Evolutionary conservation across 2,329 filamentous ascomycete species (phyloP).

Genomic region (Scleromitrula shiraiana): DNA sequence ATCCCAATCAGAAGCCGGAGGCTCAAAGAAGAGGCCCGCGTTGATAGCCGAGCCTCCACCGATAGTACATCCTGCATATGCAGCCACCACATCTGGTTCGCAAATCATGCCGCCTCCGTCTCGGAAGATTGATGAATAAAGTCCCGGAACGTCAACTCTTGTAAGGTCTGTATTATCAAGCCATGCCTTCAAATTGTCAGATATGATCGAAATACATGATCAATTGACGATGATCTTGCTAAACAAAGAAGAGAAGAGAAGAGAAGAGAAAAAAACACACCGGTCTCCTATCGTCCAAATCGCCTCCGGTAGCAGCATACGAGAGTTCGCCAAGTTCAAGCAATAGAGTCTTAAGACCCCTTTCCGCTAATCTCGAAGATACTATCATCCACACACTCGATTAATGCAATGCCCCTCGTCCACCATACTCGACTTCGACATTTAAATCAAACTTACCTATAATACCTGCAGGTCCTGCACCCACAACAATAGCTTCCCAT

Average conservation of each 20-base stretch:
- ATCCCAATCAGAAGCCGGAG: constrained; percentile 45
- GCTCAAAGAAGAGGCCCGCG: constrained; percentile 45
- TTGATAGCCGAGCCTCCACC: constrained; percentile 47
- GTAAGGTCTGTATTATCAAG: constrained; percentile 39
- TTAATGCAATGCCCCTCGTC: neutral
- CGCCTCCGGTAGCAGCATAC: constrained; percentile 40
- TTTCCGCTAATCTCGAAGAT: constrained; percentile 42
- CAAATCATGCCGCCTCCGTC: constrained; percentile 36
- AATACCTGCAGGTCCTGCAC: constrained; percentile 43
- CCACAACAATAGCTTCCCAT: constrained; percentile 36
- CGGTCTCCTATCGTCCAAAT: constrained; percentile 34
- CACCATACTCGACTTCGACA: too few relatives aligned
- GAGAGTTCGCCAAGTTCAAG: constrained; percentile 44
- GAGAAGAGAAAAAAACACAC: neutral
- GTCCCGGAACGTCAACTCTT: constrained; percentile 45
- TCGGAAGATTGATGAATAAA: constrained; percentile 42
- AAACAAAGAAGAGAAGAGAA: too few relatives aligned
- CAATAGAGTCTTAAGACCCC: constrained; percentile 43
- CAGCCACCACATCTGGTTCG: constrained; percentile 33
- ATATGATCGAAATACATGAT: too few relatives aligned
- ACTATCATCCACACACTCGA: neutral
- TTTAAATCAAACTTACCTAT: constrained; percentile 25
- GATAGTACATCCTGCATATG: constrained; percentile 42
- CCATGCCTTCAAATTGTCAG: constrained; percentile 29
- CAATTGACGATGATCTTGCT: too few relatives aligned